phyloP scores from a whole-genome alignment of 2,329 filamentous ascomycete genomes.

The Colletotrichum tanaceti region DNA sequence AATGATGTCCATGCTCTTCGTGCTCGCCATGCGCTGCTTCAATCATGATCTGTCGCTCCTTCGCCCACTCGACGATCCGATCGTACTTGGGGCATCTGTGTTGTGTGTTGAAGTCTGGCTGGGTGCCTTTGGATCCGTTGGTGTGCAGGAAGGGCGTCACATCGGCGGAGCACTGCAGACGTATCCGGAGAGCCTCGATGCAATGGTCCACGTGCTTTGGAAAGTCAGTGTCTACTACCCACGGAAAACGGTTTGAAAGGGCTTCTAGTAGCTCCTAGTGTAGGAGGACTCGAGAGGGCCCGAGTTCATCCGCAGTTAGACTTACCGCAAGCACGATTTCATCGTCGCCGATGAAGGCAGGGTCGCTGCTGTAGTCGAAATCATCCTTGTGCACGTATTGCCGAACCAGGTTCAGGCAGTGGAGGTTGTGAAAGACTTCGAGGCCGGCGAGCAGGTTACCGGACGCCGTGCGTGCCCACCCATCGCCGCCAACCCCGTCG shows the following conservation, averaged over 20 bases:
- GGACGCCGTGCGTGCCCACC: constrained; percentile 21
- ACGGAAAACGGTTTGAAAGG: neutral
- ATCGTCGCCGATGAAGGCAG: constrained; percentile 22
- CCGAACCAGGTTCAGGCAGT: constrained; percentile 61
- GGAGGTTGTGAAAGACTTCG: constrained; percentile 68
- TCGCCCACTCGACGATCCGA: constrained; percentile 28
- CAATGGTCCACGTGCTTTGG: constrained; percentile 32
- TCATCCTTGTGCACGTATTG: constrained; percentile 27
- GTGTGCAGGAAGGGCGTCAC: constrained; percentile 31
- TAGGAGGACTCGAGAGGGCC: no score
- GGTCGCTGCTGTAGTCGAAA: constrained; percentile 26
- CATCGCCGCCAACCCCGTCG: constrained; percentile 8
- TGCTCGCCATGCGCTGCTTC: no score
- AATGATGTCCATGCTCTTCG: neutral
- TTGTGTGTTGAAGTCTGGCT: constrained; percentile 30
- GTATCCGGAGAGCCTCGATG: constrained; percentile 27
- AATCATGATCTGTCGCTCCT: constrained; percentile 27
- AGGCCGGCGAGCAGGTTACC: constrained; percentile 51
- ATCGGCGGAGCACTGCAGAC: constrained; percentile 18
- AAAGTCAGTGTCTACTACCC: neutral
- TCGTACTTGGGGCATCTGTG: constrained; percentile 32
- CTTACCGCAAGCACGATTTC: constrained; percentile 30
- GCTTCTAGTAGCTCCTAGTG: no score
- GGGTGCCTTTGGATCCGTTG: constrained; percentile 13
- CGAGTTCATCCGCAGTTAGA: neutral